These are phyloP conservation scores for Luvunga scandens DNA, from an alignment of 345 rosid genomes.

Conservation along the genomic window DNA sequence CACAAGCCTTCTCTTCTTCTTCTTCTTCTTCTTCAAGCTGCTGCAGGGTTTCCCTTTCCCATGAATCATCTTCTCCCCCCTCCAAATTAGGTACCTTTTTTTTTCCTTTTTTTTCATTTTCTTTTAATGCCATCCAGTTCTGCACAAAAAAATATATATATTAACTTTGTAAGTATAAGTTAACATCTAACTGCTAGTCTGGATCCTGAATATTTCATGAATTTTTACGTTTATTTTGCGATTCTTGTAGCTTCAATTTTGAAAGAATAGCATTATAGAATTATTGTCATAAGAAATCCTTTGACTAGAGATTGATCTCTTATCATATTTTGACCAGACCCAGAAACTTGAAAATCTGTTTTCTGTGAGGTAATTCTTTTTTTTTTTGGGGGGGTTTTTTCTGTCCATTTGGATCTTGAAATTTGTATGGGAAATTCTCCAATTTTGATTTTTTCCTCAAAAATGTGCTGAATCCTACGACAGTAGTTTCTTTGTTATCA, in stretches of 20 bases:
- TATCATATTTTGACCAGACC: neutral
- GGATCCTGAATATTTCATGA: neutral
- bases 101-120: neutral
- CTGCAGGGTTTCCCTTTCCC: constrained; percentile 30
- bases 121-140: neutral
- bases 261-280: neutral
- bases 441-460: neutral
- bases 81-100: constrained; percentile 41
- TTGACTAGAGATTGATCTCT: neutral
- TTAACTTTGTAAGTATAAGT: neutral
- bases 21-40: constrained; percentile 29
- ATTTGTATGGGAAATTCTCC: neutral
- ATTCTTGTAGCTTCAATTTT: neutral
- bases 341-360: neutral
- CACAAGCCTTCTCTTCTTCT: constrained; percentile 23
- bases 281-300: neutral
- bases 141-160: neutral
- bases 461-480: neutral
- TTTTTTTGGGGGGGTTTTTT: too few relatives aligned
- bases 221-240: neutral
- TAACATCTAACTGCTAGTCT: neutral
- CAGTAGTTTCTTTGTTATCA: neutral
- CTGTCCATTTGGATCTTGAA: neutral
- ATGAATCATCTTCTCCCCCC: constrained; percentile 18
- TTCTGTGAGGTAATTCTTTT: too few relatives aligned